Evolutionary conservation across 2,329 filamentous ascomycete species (phyloP).

Genomic region (Dendryphion nanum): DNA sequence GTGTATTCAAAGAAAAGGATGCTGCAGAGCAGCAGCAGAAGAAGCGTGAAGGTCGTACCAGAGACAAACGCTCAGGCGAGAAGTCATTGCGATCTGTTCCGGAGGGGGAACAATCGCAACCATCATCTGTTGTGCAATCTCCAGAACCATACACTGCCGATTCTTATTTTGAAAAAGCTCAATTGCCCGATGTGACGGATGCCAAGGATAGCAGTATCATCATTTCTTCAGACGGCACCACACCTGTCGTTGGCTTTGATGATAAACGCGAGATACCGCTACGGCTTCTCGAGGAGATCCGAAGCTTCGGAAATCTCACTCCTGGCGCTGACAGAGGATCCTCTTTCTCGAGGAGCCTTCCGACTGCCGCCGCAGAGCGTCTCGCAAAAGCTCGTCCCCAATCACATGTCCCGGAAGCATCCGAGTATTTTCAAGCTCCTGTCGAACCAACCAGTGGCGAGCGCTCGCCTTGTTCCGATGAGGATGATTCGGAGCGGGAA

Average conservation of each 20-base stretch:
- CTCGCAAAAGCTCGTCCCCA: slow-evolving; percentile 16
- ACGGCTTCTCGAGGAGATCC: slow-evolving; percentile 56
- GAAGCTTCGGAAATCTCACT: slow-evolving; percentile 53
- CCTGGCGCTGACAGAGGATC: slow-evolving; percentile 46
- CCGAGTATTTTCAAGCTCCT: slow-evolving; percentile 28
- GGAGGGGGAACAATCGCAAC: slow-evolving; percentile 20
- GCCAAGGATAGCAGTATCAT: background rate
- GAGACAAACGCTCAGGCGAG: slow-evolving; percentile 36
- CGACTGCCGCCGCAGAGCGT: slow-evolving; percentile 34
- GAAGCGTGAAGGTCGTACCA: slow-evolving; percentile 46
- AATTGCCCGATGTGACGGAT: background rate
- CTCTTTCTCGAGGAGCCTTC: slow-evolving; percentile 54
- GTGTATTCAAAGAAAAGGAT: slow-evolving; percentile 64
- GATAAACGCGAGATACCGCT: slow-evolving; percentile 41
- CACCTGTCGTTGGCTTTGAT: slow-evolving; percentile 6
- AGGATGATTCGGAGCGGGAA: slow-evolving; percentile 72
- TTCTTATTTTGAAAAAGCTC: slow-evolving; percentile 26
- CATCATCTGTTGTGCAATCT: slow-evolving; percentile 27
- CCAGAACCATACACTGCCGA: slow-evolving; percentile 16
- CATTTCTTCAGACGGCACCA: background rate
- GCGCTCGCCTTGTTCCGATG: slow-evolving; percentile 41
- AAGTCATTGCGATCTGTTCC: slow-evolving; percentile 19
- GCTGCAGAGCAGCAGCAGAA: slow-evolving; percentile 53
- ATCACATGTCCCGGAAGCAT: slow-evolving; percentile 19
- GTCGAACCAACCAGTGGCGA: slow-evolving; percentile 17